Evolutionary conservation across 2,329 filamentous ascomycete genomes (phyloP).

Genomic region (Venturia aucupariae): DNA sequence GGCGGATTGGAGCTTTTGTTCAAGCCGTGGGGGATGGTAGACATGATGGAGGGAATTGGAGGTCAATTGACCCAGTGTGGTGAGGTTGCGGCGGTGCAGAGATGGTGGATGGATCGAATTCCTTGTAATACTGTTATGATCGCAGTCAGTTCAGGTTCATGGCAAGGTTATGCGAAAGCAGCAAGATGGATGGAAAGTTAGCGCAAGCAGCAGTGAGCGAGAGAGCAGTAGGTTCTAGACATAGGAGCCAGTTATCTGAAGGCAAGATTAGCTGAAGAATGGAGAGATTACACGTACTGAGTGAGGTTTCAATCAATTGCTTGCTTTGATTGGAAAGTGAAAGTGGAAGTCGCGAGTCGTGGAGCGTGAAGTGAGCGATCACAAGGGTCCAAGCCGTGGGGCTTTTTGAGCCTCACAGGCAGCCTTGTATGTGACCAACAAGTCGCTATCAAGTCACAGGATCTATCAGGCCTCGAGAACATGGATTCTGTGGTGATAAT

Average conservation of each 20-base stretch:
- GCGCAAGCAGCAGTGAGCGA: not conserved
- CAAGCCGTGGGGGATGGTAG: constrained; percentile 8
- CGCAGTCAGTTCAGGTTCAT: not conserved
- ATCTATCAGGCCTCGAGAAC: not conserved
- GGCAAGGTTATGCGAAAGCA: not conserved
- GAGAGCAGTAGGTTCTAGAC: not conserved
- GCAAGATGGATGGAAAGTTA: not conserved
- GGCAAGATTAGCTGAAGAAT: not conserved
- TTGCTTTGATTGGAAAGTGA: not conserved
- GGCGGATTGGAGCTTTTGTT: constrained; percentile 34
- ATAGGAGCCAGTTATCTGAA: not conserved
- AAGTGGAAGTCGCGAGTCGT: not conserved
- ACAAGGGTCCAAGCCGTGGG: not conserved
- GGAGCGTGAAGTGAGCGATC: not conserved
- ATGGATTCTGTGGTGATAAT: not conserved
- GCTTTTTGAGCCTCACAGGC: not conserved
- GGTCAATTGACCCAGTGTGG: not conserved
- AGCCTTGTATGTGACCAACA: not conserved
- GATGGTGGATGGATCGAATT: not conserved
- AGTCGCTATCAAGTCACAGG: not conserved
- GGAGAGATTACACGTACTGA: not conserved
- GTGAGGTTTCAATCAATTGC: not conserved
- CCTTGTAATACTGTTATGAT: not conserved
- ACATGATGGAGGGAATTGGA: constrained; percentile 6
- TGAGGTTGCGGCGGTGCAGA: not conserved